These are phyloP conservation scores for Ustilago loliicola DNA, from an alignment of 1,284 basidiomycete species.

Conservation along the genomic window DNA sequence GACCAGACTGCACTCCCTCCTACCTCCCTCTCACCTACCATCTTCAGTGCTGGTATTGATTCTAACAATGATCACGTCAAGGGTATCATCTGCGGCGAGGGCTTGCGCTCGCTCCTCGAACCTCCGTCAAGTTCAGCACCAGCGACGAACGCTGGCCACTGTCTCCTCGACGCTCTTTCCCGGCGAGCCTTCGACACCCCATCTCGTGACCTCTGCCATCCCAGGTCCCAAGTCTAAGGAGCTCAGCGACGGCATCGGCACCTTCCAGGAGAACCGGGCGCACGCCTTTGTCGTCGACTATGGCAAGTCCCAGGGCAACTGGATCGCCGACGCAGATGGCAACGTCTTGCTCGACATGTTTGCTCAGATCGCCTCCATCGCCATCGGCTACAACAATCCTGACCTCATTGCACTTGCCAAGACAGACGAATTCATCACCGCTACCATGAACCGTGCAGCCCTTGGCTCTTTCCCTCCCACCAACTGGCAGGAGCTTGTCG, in stretches of 20 bases:
- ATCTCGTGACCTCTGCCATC: constrained; percentile 54
- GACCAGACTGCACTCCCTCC: neutral
- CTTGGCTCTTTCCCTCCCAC: constrained; percentile 74
- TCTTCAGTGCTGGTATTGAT: neutral
- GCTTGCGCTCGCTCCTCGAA: constrained; percentile 18
- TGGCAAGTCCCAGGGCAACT: constrained; percentile 69
- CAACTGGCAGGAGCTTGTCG: constrained; percentile 72
- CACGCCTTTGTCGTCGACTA: constrained; percentile 72
- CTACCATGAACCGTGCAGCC: constrained; percentile 73
- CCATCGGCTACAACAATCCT: constrained; percentile 73
- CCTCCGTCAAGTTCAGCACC: constrained; percentile 11
- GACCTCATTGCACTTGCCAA: constrained; percentile 67
- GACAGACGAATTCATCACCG: constrained; percentile 71
- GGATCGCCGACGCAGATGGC: constrained; percentile 75
- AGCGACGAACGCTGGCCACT: constrained; percentile 37
- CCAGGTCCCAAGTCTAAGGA: constrained; percentile 68
- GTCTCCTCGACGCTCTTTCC: constrained; percentile 59
- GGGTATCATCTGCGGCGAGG: constrained; percentile 17
- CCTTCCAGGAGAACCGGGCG: constrained; percentile 72
- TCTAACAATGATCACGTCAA: constrained; percentile 31
- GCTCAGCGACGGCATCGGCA: constrained; percentile 66
- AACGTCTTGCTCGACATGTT: constrained; percentile 75
- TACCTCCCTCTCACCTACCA: neutral
- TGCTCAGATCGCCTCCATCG: constrained; percentile 72
- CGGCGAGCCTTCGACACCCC: constrained; percentile 61